Evolutionary conservation across 1,139 yeast genomes (phyloP).

Genomic region (Arxiozyma bovina): DNA sequence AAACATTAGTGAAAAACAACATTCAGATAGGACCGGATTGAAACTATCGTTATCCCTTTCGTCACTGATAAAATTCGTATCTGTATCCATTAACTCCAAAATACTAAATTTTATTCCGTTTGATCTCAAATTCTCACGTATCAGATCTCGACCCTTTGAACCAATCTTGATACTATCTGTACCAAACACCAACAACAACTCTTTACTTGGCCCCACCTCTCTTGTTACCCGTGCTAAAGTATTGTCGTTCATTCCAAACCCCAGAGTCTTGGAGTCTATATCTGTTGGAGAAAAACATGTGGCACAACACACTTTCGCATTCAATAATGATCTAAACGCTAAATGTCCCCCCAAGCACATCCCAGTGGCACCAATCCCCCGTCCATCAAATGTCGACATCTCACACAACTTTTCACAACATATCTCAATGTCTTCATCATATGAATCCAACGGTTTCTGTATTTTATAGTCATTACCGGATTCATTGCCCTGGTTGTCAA

Average conservation of each 20-base stretch:
- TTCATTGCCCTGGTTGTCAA: constrained; percentile 69
- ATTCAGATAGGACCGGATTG: constrained; percentile 64
- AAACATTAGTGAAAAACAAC: constrained; percentile 57
- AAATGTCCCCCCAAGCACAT: constrained; percentile 85
- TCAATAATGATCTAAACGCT: constrained; percentile 66
- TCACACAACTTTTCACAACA: constrained; percentile 53
- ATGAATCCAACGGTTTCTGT: constrained; percentile 58
- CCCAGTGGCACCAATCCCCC: constrained; percentile 67
- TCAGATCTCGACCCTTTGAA: constrained; percentile 65
- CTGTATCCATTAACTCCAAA: constrained; percentile 69
- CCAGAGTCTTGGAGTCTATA: constrained; percentile 56
- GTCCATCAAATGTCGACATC: constrained; percentile 58
- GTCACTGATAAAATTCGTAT: constrained; percentile 77
- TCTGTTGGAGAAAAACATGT: constrained; percentile 80
- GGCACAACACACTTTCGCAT: constrained; percentile 54
- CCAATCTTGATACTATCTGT: constrained; percentile 77
- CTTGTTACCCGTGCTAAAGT: constrained; percentile 46
- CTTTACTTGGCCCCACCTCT: constrained; percentile 42
- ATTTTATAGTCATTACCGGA: constrained; percentile 61
- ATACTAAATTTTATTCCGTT: constrained; percentile 57
- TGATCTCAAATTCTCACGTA: constrained; percentile 53
- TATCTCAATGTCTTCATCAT: constrained; percentile 65
- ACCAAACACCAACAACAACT: constrained; percentile 63
- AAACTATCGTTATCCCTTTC: constrained; percentile 70
- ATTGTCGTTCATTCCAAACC: constrained; percentile 55